These are phyloP conservation scores for Pichia californica DNA, from an alignment of 805 yeast species.

Conservation along the genomic window DNA sequence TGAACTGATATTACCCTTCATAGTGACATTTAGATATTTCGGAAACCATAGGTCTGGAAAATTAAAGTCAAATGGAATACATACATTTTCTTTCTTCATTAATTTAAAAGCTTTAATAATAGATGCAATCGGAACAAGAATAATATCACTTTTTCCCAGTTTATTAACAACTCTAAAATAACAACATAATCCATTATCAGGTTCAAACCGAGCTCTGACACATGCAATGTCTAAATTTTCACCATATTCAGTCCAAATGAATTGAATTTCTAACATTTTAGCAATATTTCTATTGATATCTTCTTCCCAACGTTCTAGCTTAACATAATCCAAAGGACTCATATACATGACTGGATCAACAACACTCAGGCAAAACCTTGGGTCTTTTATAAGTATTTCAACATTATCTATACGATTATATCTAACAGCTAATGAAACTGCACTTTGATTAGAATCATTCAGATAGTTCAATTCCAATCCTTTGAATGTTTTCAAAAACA, in stretches of 20 bases:
- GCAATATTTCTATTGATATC: slow-evolving; percentile 25
- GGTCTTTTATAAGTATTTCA: slow-evolving; percentile 40
- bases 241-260: slow-evolving; percentile 18
- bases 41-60: slow-evolving; percentile 21
- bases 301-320: slow-evolving; percentile 24
- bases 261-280: slow-evolving; percentile 27
- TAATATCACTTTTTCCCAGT: slow-evolving; percentile 2
- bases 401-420: slow-evolving; percentile 62
- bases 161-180: slow-evolving; percentile 18
- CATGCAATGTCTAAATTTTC: slow-evolving; percentile 28
- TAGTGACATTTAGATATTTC: slow-evolving; percentile 14
- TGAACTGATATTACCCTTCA: slow-evolving; percentile 22
- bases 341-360: slow-evolving; percentile 27
- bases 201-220: slow-evolving; percentile 28
- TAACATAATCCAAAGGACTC: slow-evolving; percentile 42
- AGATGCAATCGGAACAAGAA: slow-evolving; percentile 24
- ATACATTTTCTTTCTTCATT: slow-evolving; percentile 33
- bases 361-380: slow-evolving; percentile 39
- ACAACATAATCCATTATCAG: slow-evolving; percentile 22
- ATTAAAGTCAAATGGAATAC: slow-evolving; percentile 19
- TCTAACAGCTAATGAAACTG: slow-evolving; percentile 64
- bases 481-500: slow-evolving; percentile 33
- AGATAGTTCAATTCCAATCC: slow-evolving; percentile 49
- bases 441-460: slow-evolving; percentile 56
- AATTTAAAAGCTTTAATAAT: slow-evolving; percentile 29